Conservation (phyloP, 2,329 filamentous ascomycete genomes). For the Graphiopsis chlorocephala region DNA sequence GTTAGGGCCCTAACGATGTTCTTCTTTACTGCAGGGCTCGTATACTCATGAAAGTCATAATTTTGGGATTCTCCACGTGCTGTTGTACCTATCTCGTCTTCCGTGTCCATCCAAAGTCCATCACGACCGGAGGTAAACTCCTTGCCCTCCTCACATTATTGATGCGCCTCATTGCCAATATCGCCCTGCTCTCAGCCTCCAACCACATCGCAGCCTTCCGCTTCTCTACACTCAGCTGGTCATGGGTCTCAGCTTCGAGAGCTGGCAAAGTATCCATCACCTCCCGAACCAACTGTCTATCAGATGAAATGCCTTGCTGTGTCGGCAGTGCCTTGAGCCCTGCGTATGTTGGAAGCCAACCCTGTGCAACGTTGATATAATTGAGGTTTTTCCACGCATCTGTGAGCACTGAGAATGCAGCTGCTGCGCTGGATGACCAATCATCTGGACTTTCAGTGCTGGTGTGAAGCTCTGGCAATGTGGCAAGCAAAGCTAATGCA, state of each 20-base stretch:
- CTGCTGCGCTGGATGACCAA: constrained; percentile 19
- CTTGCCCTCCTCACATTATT: constrained; percentile 26
- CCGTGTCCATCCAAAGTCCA: constrained; percentile 31
- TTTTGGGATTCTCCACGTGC: neutral
- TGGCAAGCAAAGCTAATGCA: constrained; percentile 39
- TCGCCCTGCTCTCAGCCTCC: constrained; percentile 37
- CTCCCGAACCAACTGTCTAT: constrained; percentile 34
- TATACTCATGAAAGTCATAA: neutral
- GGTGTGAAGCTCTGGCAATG: constrained; percentile 1
- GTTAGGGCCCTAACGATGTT: neutral
- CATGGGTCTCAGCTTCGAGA: constrained; percentile 2
- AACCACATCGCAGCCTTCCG: constrained; percentile 39
- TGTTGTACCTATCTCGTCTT: constrained; percentile 8
- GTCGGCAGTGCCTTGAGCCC: constrained; percentile 35
- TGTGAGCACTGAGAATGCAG: constrained; percentile 37
- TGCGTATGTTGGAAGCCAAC: constrained; percentile 40
- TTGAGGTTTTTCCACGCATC: constrained; percentile 44
- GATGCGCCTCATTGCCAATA: constrained; percentile 33
- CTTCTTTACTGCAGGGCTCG: neutral
- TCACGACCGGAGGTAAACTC: constrained; percentile 14
- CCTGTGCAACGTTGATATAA: constrained; percentile 43
- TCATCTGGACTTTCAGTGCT: constrained; percentile 5
- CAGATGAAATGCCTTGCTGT: constrained; percentile 20
- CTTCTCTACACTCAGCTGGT: constrained; percentile 21
- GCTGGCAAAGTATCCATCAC: constrained; percentile 34